Percentiles rank a stretch among this genome's conserved stretches.
phyloP scores from a whole-genome alignment of 2,329 filamentous ascomycete genomes.

The Paraphaeosphaeria sporulosa region DNA sequence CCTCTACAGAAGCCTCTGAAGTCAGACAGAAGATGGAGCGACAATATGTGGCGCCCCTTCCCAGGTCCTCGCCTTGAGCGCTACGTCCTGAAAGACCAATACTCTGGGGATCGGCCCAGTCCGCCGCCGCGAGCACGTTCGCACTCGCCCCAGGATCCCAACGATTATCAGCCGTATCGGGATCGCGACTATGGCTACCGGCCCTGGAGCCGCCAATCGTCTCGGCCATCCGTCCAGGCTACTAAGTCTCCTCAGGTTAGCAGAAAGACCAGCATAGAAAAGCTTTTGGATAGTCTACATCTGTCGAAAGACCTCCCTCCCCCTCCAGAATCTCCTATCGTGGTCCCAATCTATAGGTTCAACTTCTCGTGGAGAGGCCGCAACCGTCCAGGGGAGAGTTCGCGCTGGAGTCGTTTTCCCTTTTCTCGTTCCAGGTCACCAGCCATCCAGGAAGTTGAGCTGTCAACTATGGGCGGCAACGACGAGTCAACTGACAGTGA shows the following conservation, averaged over 20 bases:
- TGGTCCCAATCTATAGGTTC: not conserved
- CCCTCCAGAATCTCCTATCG: not conserved
- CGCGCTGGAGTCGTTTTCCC: not conserved
- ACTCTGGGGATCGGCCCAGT: no score
- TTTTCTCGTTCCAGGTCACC: not conserved
- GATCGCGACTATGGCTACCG: no score
- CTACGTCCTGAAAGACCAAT: not conserved
- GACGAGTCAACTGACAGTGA: not conserved
- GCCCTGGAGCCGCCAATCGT: no score
- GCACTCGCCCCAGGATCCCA: no score
- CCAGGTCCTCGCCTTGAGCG: not conserved
- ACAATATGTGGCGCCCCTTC: not conserved
- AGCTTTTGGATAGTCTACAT: not conserved
- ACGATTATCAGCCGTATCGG: no score
- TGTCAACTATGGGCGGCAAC: not conserved
- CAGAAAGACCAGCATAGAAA: not conserved
- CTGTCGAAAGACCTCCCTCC: not conserved
- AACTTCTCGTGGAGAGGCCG: not conserved
- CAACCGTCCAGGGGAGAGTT: not conserved
- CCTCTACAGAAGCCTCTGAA: not conserved
- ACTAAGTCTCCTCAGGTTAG: not conserved
- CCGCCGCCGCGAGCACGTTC: no score
- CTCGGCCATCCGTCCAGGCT: no score
- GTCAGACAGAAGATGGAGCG: not conserved
- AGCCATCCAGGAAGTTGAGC: not conserved